Percentiles rank a stretch among this genome's conserved stretches.
Evolutionary conservation across 2,329 filamentous ascomycete species (phyloP).

Genomic region (Curvularia eragrostidis): DNA sequence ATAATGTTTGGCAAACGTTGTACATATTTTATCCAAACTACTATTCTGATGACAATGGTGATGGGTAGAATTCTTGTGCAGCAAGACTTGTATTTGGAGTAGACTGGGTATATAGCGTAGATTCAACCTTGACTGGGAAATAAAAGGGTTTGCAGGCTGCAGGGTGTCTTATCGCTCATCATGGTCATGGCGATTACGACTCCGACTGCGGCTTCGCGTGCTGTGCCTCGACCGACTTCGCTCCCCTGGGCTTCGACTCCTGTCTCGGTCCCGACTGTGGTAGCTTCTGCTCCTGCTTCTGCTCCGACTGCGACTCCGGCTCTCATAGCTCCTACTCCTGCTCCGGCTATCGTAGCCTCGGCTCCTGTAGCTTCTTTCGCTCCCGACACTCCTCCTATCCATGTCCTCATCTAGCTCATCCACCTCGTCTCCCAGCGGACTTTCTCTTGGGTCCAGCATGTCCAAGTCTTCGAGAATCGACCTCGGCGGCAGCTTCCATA

Average conservation of each 20-base stretch:
- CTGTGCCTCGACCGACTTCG: constrained; percentile 3
- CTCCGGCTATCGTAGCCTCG: constrained; percentile 21
- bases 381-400: constrained; percentile 21
- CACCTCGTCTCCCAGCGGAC: constrained; percentile 77
- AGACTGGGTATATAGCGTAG: constrained; percentile 8
- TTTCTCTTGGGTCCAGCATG: constrained; percentile 81
- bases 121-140: not conserved
- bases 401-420: constrained; percentile 60
- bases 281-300: constrained; percentile 14
- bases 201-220: constrained; percentile 7
- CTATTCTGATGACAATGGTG: too few species aligned
- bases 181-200: not conserved
- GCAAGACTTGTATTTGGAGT: not conserved
- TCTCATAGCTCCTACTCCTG: constrained; percentile 27
- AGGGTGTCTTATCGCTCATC: not conserved
- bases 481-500: constrained; percentile 89
- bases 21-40: too few species aligned
- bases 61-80: not conserved
- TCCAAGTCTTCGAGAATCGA: constrained; percentile 88
- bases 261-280: constrained; percentile 13
- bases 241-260: constrained; percentile 11
- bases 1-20: too few species aligned
- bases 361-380: constrained; percentile 23
- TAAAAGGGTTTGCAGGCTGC: not conserved
- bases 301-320: constrained; percentile 24